A percentile compares a stretch with the other conserved stretches of the same genome.
Conservation (phyloP, 208 protist genomes). For the Leishmania turanica region DNA sequence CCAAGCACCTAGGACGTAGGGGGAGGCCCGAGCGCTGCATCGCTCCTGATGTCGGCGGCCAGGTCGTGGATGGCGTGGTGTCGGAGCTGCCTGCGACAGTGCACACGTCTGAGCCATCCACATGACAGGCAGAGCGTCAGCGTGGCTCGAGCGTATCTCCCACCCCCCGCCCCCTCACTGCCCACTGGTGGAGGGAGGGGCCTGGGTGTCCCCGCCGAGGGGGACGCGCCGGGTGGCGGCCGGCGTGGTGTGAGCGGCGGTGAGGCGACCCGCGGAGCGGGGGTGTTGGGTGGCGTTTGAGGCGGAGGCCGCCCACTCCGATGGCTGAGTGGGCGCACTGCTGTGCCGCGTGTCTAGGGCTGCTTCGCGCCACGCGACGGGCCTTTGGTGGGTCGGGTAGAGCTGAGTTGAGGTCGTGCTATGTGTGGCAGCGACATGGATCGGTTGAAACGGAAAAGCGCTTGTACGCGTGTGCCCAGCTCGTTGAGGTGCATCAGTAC, state of each 20-base stretch:
- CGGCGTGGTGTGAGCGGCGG: neutral
- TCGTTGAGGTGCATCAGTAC: neutral
- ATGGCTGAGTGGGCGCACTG: neutral
- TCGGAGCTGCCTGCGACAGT: neutral
- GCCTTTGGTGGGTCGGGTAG: neutral
- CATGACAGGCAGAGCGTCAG: neutral
- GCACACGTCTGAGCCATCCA: neutral
- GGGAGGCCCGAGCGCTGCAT: neutral
- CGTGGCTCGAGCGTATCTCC: neutral
- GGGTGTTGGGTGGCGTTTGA: neutral
- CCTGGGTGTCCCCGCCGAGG: neutral
- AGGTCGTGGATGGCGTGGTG: neutral
- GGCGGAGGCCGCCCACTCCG: neutral
- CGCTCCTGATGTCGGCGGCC: neutral
- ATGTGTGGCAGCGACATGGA: neutral
- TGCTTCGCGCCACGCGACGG: neutral
- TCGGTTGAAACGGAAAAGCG: neutral
- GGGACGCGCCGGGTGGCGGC: neutral
- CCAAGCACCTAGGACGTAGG: neutral
- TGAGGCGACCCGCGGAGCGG: neutral
- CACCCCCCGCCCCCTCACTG: neutral
- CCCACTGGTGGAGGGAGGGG: neutral
- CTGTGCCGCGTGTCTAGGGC: neutral
- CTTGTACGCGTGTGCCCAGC: neutral
- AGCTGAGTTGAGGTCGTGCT: neutral